Evolutionary conservation across 371 early-diverging fungal genomes (phyloP).

Genomic region (Funneliformis caledonium): DNA sequence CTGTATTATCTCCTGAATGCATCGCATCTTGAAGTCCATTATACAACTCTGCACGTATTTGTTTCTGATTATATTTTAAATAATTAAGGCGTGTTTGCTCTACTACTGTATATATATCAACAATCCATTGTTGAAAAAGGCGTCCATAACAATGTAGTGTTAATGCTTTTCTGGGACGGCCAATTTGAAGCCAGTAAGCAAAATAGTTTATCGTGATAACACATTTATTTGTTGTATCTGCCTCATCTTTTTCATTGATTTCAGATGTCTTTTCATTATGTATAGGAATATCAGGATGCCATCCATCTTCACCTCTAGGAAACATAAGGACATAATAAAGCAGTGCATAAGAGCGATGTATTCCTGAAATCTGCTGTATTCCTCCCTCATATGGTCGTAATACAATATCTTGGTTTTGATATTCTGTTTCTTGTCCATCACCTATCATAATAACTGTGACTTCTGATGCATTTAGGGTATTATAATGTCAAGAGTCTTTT

Average conservation of each 20-base stretch:
- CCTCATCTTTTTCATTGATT: neutral
- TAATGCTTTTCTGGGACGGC: neutral
- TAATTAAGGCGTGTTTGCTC: constrained; percentile 27
- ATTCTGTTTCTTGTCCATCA: too few relatives aligned
- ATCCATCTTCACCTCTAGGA: constrained; percentile 40
- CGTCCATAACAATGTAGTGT: neutral
- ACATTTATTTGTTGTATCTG: neutral
- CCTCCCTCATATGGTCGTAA: neutral
- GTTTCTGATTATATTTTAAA: constrained; percentile 15
- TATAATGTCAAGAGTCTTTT: neutral
- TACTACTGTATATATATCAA: constrained; percentile 41
- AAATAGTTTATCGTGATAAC: constrained; percentile 12
- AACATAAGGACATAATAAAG: constrained; percentile 43
- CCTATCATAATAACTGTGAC: too few relatives aligned
- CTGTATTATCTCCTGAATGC: neutral
- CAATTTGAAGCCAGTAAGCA: constrained; percentile 34
- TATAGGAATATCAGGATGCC: constrained; percentile 23
- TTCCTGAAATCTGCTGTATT: constrained; percentile 16
- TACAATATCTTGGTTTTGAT: constrained; percentile 35
- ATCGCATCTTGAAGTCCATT: constrained; percentile 19
- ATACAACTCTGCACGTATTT: constrained; percentile 23
- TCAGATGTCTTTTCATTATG: constrained; percentile 26
- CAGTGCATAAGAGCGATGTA: constrained; percentile 33
- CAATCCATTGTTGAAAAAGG: constrained; percentile 36
- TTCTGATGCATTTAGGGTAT: neutral